phyloP scores from a whole-genome alignment of 768 basidiomycete species.

The Rhodotorula kratochvilovae region DNA sequence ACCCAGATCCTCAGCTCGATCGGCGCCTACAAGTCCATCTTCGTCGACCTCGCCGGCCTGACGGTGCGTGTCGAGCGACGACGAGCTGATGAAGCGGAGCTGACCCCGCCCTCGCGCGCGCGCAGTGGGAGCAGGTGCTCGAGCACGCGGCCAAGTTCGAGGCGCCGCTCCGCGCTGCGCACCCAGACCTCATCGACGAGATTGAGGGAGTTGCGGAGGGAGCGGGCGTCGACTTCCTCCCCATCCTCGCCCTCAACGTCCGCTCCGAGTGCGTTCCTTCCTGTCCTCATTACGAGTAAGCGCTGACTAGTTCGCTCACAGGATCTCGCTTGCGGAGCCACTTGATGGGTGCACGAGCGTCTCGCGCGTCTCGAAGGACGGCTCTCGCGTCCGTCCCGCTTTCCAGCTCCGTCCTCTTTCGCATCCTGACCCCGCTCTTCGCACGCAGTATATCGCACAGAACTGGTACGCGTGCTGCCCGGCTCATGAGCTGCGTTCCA shows the following conservation, averaged over 20 bases:
- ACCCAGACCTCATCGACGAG: conserved; percentile 13
- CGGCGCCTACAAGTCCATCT: conserved; percentile 3
- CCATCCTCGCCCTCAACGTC: conserved; percentile 8
- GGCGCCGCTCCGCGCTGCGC: not conserved
- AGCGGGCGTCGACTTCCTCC: not conserved
- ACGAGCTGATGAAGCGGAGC: not conserved
- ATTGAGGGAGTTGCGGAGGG: conserved; percentile 19
- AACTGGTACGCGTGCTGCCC: conserved; percentile 2
- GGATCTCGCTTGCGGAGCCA: not conserved
- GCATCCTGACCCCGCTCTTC: not conserved
- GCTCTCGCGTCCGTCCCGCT: not conserved
- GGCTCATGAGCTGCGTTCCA: too few relatives aligned
- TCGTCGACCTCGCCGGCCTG: not conserved
- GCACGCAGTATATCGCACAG: not conserved
- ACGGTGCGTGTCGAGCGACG: not conserved
- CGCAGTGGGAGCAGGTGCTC: not conserved
- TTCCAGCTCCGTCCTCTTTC: not conserved
- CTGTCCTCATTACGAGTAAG: not conserved
- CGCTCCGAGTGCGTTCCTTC: not conserved
- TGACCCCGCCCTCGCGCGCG: not conserved
- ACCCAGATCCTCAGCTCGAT: not conserved
- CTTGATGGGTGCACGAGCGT: not conserved
- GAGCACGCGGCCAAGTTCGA: conserved; percentile 1
- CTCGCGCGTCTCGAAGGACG: not conserved
- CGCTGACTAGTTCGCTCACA: not conserved